Base-by-base conservation (phyloP, 495 filamentous ascomycete species). In the Aspergillus bertholletiae region DNA sequence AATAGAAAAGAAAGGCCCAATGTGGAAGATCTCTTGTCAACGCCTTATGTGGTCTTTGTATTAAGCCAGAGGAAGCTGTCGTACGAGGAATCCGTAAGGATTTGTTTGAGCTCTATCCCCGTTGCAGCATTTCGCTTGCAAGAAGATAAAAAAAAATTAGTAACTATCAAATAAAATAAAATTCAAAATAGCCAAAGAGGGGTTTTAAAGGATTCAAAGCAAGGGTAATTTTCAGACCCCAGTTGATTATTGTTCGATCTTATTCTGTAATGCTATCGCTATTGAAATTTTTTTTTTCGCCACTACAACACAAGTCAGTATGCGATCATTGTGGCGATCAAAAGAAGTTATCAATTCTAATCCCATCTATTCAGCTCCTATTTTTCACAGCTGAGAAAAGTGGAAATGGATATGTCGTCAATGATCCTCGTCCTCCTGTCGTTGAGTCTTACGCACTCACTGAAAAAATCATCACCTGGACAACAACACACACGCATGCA, bases 401-500 rank as follows among this genome's bases (percentile, higher is more conserved):
- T n/a, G 30, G 26, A 44, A 13, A 34, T 8, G 22, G 20, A 18
- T 21, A 17, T 45, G 27, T 37, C 22, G 11, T 53, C 40, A 24
- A 43, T 54, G 37, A 49, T 46, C 15, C 40, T 51, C 21, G 3
- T 44, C 39, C 39, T 22, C 39, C 21, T 24, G 18, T 3, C 50
- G 18, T 51, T 17, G 13, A 48, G 51, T 45, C 58, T 57, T 50
- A 57, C 58, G 50, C 49, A 21, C 53, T 50, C 34, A 49, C 53
- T 45, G 26, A 49, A 22, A 41, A 24, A 44, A 21, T 46, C 27
- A 57, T 46, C 48, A 39, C 23, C 49, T 34, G 41, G 58, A 57
- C 53, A 51, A 51, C 40, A 21, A 59, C 57, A 55, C 52, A 51
- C 57, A 55, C 22, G 23, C 56, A 54, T 54, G 55, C 51, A 54